Percentiles rank a stretch among this genome's conserved stretches.
phyloP scores from a whole-genome alignment of 1,284 basidiomycete species.

The Trichosporon ovoides region DNA sequence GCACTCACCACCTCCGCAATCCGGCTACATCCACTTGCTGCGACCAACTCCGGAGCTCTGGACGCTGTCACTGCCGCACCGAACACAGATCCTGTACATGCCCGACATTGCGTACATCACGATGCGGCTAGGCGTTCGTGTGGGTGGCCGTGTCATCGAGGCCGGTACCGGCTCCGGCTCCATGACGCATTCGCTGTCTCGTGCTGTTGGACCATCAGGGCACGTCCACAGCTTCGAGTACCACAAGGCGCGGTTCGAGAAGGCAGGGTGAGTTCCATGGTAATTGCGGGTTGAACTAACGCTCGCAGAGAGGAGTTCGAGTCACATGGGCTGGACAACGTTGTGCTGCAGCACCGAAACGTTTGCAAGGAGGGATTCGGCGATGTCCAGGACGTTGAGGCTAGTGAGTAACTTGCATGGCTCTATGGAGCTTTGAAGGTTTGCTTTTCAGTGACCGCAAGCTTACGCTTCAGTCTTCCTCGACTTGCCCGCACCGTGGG shows the following conservation, averaged over 20 bases:
- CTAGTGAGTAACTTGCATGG: slow-evolving; percentile 54
- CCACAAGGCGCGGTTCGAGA: slow-evolving; percentile 76
- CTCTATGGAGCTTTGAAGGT: no score
- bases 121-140: slow-evolving; percentile 72
- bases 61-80: slow-evolving; percentile 93
- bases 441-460: no score
- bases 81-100: slow-evolving; percentile 95
- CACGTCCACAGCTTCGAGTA: slow-evolving; percentile 68
- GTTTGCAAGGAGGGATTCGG: slow-evolving; percentile 97
- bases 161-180: slow-evolving; percentile 61
- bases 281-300: slow-evolving; percentile 5
- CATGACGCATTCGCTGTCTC: slow-evolving; percentile 46
- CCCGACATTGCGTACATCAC: slow-evolving; percentile 95
- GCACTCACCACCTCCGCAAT: slow-evolving; percentile 42
- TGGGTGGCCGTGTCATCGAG: slow-evolving; percentile 83
- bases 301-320: slow-evolving; percentile 72
- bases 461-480: slow-evolving; percentile 66
- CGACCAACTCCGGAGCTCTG: slow-evolving; percentile 90
- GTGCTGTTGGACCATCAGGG: slow-evolving; percentile 36
- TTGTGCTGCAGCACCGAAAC: slow-evolving; percentile 80
- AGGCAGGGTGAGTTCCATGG: slow-evolving; percentile 68
- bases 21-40: slow-evolving; percentile 65
- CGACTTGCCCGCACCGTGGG: slow-evolving; percentile 98
- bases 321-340: slow-evolving; percentile 70
- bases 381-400: slow-evolving; percentile 65